phyloP scores from a whole-genome alignment of 345 rosid genomes.

The Populus nigra region DNA sequence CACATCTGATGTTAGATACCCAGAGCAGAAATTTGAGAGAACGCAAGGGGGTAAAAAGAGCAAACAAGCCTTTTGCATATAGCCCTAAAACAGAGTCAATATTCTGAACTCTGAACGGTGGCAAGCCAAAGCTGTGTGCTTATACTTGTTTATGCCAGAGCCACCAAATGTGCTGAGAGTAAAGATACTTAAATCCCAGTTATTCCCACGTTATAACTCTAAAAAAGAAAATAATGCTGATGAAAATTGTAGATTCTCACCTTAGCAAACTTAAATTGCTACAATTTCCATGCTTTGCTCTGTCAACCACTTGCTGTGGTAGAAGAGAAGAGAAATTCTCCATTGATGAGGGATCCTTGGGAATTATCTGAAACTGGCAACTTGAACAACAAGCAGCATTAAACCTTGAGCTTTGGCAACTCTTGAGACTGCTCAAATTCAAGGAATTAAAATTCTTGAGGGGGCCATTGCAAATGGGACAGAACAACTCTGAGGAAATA shows the following conservation, averaged over 20 bases:
- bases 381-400: conserved; percentile 68
- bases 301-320: conserved; percentile 52
- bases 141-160: not conserved
- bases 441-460: conserved; percentile 41
- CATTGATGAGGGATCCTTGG: conserved; percentile 51
- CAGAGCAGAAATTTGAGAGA: not conserved
- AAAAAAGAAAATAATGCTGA: not conserved
- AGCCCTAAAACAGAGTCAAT: too few species aligned
- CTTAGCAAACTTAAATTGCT: conserved; percentile 45
- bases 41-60: not conserved
- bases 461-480: conserved; percentile 77
- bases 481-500: conserved; percentile 70
- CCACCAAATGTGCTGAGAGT: not conserved
- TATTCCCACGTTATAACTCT: not conserved
- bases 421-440: conserved; percentile 21
- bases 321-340: conserved; percentile 54
- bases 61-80: not conserved
- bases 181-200: not conserved
- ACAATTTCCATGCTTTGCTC: conserved; percentile 31
- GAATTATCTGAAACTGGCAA: conserved; percentile 84
- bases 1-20: not conserved
- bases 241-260: conserved; percentile 32
- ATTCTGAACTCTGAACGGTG: not conserved
- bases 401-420: conserved; percentile 29
- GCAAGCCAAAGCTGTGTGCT: not conserved